phyloP scores from a whole-genome alignment of 2,329 filamentous ascomycete genomes.

The Colletotrichum tabaci region DNA sequence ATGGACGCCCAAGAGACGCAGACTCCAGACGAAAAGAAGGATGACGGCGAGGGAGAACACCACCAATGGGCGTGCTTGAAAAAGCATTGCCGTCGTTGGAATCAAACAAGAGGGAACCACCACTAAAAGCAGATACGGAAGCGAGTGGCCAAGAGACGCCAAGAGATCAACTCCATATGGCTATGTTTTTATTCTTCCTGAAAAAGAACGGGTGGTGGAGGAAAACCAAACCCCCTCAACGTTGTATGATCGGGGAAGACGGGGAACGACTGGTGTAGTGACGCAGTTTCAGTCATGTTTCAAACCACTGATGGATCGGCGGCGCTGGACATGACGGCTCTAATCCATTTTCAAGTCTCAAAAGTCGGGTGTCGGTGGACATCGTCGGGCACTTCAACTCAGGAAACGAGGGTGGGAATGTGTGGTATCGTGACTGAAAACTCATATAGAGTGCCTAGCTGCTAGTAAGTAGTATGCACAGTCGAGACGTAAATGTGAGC shows the following conservation, averaged over 20 bases:
- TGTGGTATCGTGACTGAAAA: background rate
- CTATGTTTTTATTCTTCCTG: slow-evolving; percentile 1
- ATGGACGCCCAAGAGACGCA: slow-evolving; percentile 22
- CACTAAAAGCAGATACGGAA: slow-evolving; percentile 5
- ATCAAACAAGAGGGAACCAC: background rate
- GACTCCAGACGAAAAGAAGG: slow-evolving; percentile 36
- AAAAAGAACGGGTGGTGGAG: background rate
- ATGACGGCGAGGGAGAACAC: slow-evolving; percentile 16
- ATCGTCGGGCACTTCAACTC: background rate
- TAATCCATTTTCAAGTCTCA: too few relatives aligned
- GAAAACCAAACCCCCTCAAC: background rate
- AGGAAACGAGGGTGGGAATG: background rate
- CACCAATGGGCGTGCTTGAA: slow-evolving; percentile 30
- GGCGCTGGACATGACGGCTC: background rate
- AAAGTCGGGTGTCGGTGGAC: too few relatives aligned
- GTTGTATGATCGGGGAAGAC: slow-evolving; percentile 1
- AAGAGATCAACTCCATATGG: background rate
- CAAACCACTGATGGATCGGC: slow-evolving; percentile 1
- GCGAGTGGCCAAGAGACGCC: background rate
- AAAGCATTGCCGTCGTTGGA: slow-evolving; percentile 32
- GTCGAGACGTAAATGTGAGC: too few relatives aligned
- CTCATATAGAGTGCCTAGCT: background rate
- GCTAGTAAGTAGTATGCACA: too few relatives aligned
- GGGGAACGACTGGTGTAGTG: background rate
- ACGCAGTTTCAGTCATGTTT: slow-evolving; percentile 31